A percentile compares a stretch with the other conserved stretches of the same genome.
Evolutionary conservation across 257 asterid species (phyloP).

Genomic region (Mentha longifolia): DNA sequence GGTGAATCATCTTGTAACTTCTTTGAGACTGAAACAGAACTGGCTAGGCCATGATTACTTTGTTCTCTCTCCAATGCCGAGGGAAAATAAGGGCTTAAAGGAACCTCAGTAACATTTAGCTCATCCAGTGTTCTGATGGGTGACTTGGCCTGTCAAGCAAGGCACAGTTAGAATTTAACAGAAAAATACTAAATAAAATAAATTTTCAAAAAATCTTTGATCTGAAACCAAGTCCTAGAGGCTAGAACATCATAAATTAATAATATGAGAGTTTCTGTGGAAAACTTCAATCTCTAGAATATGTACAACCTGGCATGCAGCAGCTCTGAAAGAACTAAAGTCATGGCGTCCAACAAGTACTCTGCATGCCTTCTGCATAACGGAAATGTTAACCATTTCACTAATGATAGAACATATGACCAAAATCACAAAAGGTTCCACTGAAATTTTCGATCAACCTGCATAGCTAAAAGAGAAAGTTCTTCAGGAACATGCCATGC

Average conservation of each 20-base stretch:
- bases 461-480: conserved; percentile 73
- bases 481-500: conserved; percentile 94
- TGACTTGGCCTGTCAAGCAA: conserved; percentile 80
- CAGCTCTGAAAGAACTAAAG: conserved; percentile 93
- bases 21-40: conserved; percentile 41
- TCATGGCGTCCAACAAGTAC: conserved; percentile 86
- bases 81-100: conserved; percentile 72
- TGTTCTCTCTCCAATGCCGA: conserved; percentile 56
- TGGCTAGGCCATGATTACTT: conserved; percentile 35
- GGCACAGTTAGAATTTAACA: conserved; percentile 1
- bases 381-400: conserved; percentile 19
- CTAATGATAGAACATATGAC: not conserved
- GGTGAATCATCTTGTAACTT: conserved; percentile 41
- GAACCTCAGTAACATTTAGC: conserved; percentile 71
- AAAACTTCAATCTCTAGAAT: conserved; percentile 15
- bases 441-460: conserved; percentile 48
- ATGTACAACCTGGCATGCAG: conserved; percentile 81
- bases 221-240: conserved; percentile 5
- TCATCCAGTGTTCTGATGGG: conserved; percentile 83
- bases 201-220: not conserved
- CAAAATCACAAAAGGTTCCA: not conserved
- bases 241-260: conserved; percentile 6
- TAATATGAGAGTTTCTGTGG: not conserved
- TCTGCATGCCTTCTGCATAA: conserved; percentile 79
- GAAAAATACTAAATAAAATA: not conserved